Conservation (phyloP, 495 filamentous ascomycete genomes). For the Trichocladium uniseriatum region DNA sequence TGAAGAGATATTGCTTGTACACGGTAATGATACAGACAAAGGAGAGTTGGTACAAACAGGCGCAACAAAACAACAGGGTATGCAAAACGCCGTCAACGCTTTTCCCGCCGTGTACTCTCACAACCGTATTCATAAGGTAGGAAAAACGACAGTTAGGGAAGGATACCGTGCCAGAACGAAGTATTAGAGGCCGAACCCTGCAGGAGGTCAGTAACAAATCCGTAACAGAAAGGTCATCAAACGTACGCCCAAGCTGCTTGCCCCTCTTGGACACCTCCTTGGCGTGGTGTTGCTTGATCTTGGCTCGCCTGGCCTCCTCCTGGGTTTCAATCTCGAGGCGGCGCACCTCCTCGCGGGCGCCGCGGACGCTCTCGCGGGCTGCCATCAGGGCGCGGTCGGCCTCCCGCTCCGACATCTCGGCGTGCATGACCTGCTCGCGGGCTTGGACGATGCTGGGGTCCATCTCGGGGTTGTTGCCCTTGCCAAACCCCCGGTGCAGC, state of each 20-base stretch:
- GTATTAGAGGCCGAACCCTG: not conserved
- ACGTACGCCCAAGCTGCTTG: constrained; percentile 56
- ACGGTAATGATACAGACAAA: not conserved
- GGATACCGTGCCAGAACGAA: too few relatives aligned
- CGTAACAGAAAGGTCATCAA: not conserved
- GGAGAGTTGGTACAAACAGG: too few relatives aligned
- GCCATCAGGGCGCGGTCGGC: constrained; percentile 52
- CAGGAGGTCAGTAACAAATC: too few relatives aligned
- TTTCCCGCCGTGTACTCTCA: not conserved
- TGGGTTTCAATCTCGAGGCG: constrained; percentile 52
- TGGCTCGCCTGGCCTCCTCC: constrained; percentile 50
- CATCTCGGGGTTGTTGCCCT: constrained; percentile 34
- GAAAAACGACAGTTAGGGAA: too few relatives aligned
- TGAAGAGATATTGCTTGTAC: too few relatives aligned
- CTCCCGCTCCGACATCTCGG: constrained; percentile 51
- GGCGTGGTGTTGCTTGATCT: constrained; percentile 58
- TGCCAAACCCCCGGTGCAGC: constrained; percentile 36
- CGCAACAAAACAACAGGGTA: not conserved
- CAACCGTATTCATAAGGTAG: not conserved
- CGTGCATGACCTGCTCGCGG: constrained; percentile 46
- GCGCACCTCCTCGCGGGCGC: constrained; percentile 54
- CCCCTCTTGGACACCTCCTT: constrained; percentile 54
- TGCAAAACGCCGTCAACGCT: not conserved
- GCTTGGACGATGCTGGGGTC: constrained; percentile 52
- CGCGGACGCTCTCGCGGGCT: constrained; percentile 47